phyloP scores from a whole-genome alignment of 2,329 filamentous ascomycete species.

The Colletotrichum camelliae region DNA sequence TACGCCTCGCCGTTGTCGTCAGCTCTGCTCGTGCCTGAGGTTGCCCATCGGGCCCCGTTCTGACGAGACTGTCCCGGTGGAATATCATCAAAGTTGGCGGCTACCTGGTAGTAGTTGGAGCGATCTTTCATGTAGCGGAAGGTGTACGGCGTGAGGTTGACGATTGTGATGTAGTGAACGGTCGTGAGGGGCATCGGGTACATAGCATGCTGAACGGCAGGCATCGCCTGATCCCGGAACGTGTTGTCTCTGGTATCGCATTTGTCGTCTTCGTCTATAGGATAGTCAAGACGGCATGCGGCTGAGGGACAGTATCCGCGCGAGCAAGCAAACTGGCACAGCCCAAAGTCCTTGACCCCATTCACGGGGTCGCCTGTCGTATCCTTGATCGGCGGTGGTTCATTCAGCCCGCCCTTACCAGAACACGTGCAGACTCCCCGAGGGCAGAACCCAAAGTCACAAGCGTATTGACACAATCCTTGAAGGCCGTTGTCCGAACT shows the following conservation, averaged over 20 bases:
- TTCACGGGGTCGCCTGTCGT: not conserved
- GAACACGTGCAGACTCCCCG: not conserved
- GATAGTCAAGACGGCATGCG: not conserved
- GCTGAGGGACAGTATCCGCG: slow-evolving; percentile 47
- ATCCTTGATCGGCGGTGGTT: not conserved
- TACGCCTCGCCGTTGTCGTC: slow-evolving; percentile 37
- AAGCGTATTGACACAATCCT: not conserved
- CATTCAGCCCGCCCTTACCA: not conserved
- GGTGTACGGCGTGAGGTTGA: slow-evolving; percentile 38
- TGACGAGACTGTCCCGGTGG: slow-evolving; percentile 36
- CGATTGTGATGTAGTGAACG: slow-evolving; percentile 36
- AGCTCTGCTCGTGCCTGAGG: slow-evolving; percentile 13
- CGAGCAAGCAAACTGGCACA: slow-evolving; percentile 50
- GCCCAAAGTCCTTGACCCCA: slow-evolving; percentile 37
- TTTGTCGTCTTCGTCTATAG: not conserved
- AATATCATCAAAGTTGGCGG: slow-evolving; percentile 34
- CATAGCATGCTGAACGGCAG: fast-evolving
- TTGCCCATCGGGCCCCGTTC: slow-evolving; percentile 30
- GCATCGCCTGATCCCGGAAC: not conserved
- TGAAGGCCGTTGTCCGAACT: not conserved
- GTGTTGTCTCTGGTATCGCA: not conserved
- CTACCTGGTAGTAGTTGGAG: slow-evolving; percentile 35
- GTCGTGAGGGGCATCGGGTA: not conserved
- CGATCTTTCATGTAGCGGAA: slow-evolving; percentile 24
- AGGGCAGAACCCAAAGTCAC: not conserved